A percentile compares a stretch with the other conserved stretches of the same genome.
Evolutionary conservation across 768 basidiomycete genomes (phyloP).

Genomic region (Mycena vitilis): DNA sequence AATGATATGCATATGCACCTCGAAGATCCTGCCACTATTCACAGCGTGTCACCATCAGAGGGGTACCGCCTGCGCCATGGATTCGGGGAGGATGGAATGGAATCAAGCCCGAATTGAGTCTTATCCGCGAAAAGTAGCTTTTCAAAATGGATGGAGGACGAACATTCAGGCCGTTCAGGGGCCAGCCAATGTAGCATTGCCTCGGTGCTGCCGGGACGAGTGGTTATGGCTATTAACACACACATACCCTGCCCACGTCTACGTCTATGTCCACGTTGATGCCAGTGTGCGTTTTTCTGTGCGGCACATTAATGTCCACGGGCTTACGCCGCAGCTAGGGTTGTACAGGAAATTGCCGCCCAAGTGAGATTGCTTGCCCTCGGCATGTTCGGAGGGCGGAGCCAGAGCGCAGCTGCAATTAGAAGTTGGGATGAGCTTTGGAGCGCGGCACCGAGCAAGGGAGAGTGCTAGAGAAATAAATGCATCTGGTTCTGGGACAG

Average conservation of each 20-base stretch:
- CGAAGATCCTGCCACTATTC: constrained; percentile 8
- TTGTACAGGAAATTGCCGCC: background rate
- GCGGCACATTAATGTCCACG: background rate
- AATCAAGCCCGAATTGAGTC: background rate
- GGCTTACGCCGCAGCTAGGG: background rate
- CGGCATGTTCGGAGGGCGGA: background rate
- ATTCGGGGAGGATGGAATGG: background rate
- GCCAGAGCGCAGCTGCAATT: background rate
- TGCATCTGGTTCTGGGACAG: no score
- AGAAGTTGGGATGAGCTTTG: background rate
- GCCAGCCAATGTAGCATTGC: background rate
- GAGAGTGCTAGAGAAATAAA: no score
- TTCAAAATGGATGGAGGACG: background rate
- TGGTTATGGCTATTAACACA: background rate
- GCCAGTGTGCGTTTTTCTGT: no score
- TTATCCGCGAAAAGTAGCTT: background rate
- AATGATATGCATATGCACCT: constrained; percentile 7
- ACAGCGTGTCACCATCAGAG: background rate
- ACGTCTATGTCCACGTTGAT: no score
- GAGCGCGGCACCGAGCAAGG: constrained; percentile 8
- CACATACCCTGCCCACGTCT: no score
- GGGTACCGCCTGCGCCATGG: background rate
- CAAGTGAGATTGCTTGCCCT: background rate
- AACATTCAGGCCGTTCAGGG: background rate
- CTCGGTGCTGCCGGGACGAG: background rate